Evolutionary conservation across 441 rosid genomes (phyloP), one percentile per base, ranked within the genome.

Genomic region (Iberis amara): DNA sequence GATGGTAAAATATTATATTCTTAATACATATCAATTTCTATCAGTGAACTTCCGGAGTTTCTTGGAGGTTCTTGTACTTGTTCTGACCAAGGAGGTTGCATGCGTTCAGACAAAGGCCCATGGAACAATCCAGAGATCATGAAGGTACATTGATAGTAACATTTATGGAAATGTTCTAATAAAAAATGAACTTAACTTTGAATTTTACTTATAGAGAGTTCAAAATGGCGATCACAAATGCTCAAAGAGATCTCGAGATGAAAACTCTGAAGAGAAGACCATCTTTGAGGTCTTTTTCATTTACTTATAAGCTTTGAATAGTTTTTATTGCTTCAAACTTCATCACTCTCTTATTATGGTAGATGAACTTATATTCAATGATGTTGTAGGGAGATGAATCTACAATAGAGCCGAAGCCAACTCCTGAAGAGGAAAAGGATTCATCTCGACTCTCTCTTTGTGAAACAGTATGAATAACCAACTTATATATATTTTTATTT

Each of bases 61-160:
- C 73, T 89, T 46, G 95, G 97, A 51, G 97, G 97, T 15, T 64
- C 85, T 42, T 89, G 97, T 66, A 83, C 83, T 14, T 89, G 95
- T 73, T 79, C 82, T 67, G 86, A 79, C 31, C 64, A 71, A 40
- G 94, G 97, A 51, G 94, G 95, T 7, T 89, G 97, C 44, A 75
- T 86, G 91, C 78, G 73, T 31, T 83, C 95, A 39, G 94, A 89
- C 66, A 89, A 89, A 71, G 97, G 95, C 38, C 91, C 95, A n/a
- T 89, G 95, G 97, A 82, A 82, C 43, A 71, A 83, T 64, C 66
- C 71, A 13, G 91, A 78, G 54, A 74, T 83, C 52, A n/a, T 89
- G 71, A 80, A 76, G 94, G 97, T n/a, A n/a, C n/a, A n/a, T n/a
- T n/a, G n/a, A n/a, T n/a, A n/a, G n/a, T n/a, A n/a, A n/a, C n/a